Base-by-base conservation (phyloP, 768 basidiomycete genomes). In the Infundibulicybe gibba region DNA sequence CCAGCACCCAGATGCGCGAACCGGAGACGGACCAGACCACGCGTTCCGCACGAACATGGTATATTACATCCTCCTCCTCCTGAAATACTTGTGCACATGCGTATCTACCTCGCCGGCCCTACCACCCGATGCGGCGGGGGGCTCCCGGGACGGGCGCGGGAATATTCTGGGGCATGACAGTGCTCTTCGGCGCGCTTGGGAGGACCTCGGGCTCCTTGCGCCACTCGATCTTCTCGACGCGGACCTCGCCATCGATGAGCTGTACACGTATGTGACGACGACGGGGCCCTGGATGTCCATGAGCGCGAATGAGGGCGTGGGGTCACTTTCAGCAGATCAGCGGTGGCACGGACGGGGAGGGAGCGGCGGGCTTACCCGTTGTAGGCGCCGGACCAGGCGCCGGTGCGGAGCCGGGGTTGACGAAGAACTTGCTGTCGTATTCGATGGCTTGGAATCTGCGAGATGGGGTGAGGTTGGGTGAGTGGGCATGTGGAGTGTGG, bases 241-340 rank as follows among this genome's bases (percentile, higher is more conserved):
- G 77, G 2, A 94, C 92, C 64, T 94, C 93, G 35, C 91, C 90
- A 37, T 94, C 92, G 39, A 95, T 87, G 25, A 95, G 80, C 60
- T 94, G 64, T 95, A 97, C 3, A 98, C 94, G 59, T 97, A 98
- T 2, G 95, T 98, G 20, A 97, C 94, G 31, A 99, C 90, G 8
- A 95, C 92, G 2, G 91, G 83, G 4, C 97, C 97, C 68, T 99
- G 97, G 32, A 99, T 86, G 62, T 98, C 97, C 87, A 99, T 92
- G 39, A 98, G 70, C 1, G 97, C 97, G 59, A 99, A 99, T 2
- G 92, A 94, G 0, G 97, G 95, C 2, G 80, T 92, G 2, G 88
- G 84, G 21, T 92, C 91, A 3, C 92, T 94, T 3, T 6, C 34
- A 34, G 3, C 15, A 30, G n/a, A 51, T 40, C n/a, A 57, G 48